These are phyloP conservation scores for Hypoxylon sp. DNA, from an alignment of 2,329 filamentous ascomycete species.

Conservation along the genomic window DNA sequence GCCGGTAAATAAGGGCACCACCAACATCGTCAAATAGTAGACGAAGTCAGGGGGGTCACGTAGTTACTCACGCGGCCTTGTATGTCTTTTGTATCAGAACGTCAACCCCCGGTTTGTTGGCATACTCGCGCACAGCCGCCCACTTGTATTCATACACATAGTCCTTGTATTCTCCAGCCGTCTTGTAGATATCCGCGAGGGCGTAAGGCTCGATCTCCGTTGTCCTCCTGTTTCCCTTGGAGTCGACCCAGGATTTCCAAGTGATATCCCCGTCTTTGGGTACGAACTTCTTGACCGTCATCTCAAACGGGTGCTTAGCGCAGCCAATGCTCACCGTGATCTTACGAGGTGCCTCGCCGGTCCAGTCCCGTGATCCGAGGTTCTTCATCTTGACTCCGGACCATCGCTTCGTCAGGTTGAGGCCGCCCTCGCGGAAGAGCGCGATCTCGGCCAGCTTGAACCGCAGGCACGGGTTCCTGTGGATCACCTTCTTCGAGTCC, in stretches of 20 bases:
- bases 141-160: slow-evolving; percentile 54
- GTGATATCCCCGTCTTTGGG: slow-evolving; percentile 55
- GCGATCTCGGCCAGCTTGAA: slow-evolving; percentile 58
- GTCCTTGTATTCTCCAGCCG: slow-evolving; percentile 51
- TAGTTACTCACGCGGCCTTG: slow-evolving; percentile 47
- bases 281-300: slow-evolving; percentile 59
- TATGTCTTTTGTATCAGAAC: slow-evolving; percentile 51
- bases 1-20: too few relatives aligned
- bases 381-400: slow-evolving; percentile 57
- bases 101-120: slow-evolving; percentile 35
- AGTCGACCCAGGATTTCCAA: slow-evolving; percentile 56
- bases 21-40: neutral
- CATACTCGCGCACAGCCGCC: slow-evolving; percentile 50
- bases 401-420: slow-evolving; percentile 61
- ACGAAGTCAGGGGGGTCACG: slow-evolving; percentile 7
- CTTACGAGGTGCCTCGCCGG: slow-evolving; percentile 44
- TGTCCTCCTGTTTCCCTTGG: slow-evolving; percentile 45
- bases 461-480: slow-evolving; percentile 59
- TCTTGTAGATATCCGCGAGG: slow-evolving; percentile 54
- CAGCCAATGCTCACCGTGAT: slow-evolving; percentile 58
- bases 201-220: slow-evolving; percentile 57
- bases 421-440: slow-evolving; percentile 59
- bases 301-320: slow-evolving; percentile 52
- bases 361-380: slow-evolving; percentile 53
- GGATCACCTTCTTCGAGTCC: slow-evolving; percentile 62